A percentile compares a stretch with the other conserved stretches of the same genome.
These are phyloP conservation scores for Lycium ferocissimum DNA, from an alignment of 257 asterid species.

Conservation along the genomic window DNA sequence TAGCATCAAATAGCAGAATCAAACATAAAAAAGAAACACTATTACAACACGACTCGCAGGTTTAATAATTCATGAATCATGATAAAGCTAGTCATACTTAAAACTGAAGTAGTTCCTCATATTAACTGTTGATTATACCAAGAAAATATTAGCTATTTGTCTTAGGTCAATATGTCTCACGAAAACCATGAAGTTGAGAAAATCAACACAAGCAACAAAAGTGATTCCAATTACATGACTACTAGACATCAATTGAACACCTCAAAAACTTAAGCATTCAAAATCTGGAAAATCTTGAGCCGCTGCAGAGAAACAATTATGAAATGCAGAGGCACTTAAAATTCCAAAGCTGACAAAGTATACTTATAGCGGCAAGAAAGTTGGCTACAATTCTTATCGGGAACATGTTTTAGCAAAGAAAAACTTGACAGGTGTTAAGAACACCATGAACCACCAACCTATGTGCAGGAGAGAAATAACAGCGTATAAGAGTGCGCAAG, in stretches of 20 bases:
- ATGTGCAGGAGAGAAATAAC: constrained; percentile 88
- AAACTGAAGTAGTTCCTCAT: not conserved
- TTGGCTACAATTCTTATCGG: not conserved
- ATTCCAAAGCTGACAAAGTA: not conserved
- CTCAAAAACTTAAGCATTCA: not conserved
- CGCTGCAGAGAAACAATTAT: constrained; percentile 7
- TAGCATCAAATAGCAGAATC: not conserved
- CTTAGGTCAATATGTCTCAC: not conserved
- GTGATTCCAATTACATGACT: not conserved
- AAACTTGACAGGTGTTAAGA: not conserved
- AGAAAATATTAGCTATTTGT: not conserved
- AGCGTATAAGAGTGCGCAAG: constrained; percentile 87
- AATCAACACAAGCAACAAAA: not conserved
- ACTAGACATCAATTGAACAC: not conserved
- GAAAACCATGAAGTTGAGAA: not conserved
- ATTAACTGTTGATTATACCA: constrained; percentile 7
- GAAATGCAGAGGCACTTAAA: not conserved
- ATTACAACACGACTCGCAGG: not conserved
- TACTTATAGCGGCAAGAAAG: not conserved
- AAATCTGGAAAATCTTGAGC: not conserved
- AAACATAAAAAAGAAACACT: not conserved
- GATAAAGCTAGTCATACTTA: not conserved
- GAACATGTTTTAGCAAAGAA: constrained; percentile 12
- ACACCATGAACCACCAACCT: constrained; percentile 55
- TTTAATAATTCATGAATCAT: not conserved